Evolutionary conservation across 768 basidiomycete species (phyloP), one percentile per base, ranked within the genome.

Genomic region (Mycena venus): DNA sequence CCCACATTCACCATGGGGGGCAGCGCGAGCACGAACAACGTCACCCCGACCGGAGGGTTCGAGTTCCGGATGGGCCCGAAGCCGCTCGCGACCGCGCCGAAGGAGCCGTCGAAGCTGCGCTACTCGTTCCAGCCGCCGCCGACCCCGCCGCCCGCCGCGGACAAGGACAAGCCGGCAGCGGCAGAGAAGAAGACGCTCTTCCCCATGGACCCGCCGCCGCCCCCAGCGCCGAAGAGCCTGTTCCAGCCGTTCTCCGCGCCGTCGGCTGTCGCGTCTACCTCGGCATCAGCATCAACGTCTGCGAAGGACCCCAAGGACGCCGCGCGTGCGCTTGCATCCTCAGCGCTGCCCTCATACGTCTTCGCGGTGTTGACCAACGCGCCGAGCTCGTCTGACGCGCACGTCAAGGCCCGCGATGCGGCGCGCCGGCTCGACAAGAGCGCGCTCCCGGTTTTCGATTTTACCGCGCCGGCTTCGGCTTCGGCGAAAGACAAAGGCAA

Each of bases 91-190:
- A 90, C 86, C 34, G 88, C 88, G 11, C 94, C 94, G 1, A 94
- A 91, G 79, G 93, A 94, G 68, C 94, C 94, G 2, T 95, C 94
- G 71, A 95, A 95, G 79, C 86, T 95, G 69, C 90, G 94, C 31
- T 93, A 88, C 77, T 80, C 84, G 15, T 77, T 83, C 34, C 68
- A 82, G n/a, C 70, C 82, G 21, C 76, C 83, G 2, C 75, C 83
- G 31, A 76, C 82, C 21, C 78, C 83, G 29, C 68, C 80, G 2
- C 77, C 79, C 5, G 76, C 73, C 36, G 60, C 77, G 10, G 59
- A 73, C 38, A 75, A 72, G 62, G n/a, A n/a, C n/a, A n/a, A n/a
- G n/a, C n/a, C n/a, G n/a, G n/a, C n/a, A n/a, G 23, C 66, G 8
- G 64, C 25, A 21, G 73, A 74, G 49, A 66, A 67, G 62, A 55